Conservation (phyloP, 352 stramenopile species). For the Globisporangium echinulatum region DNA sequence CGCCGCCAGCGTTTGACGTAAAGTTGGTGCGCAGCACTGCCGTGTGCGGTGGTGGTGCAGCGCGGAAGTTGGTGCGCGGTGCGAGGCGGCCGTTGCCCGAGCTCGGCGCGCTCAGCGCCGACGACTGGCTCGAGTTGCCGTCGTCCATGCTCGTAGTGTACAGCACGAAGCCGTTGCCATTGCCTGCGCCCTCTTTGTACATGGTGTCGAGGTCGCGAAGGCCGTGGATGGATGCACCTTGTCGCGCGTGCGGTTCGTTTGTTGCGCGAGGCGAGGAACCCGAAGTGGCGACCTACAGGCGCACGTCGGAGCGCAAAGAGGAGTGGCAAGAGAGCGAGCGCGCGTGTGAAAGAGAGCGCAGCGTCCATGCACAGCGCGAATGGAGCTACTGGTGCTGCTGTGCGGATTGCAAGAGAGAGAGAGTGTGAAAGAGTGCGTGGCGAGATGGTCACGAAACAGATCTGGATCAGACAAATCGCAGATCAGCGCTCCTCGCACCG, state of each 20-base stretch:
- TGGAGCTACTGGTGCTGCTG: background rate
- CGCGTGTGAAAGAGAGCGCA: too few relatives aligned
- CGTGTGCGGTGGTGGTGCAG: constrained; percentile 38
- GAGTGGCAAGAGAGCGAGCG: too few relatives aligned
- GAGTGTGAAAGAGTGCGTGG: background rate
- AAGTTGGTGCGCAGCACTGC: constrained; percentile 64
- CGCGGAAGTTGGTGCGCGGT: constrained; percentile 13
- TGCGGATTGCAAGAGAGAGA: background rate
- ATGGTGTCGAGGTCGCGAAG: background rate
- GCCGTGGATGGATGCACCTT: too few relatives aligned
- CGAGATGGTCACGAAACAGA: background rate
- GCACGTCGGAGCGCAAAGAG: too few relatives aligned
- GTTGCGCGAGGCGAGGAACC: too few relatives aligned
- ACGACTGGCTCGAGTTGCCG: constrained; percentile 28
- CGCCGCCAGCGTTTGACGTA: constrained; percentile 23
- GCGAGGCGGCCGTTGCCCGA: background rate
- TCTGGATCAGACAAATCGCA: constrained; percentile 10
- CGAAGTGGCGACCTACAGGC: too few relatives aligned
- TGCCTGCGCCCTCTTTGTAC: constrained; percentile 9
- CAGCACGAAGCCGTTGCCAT: constrained; percentile 25
- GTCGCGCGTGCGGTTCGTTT: too few relatives aligned
- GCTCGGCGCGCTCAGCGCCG: constrained; percentile 17
- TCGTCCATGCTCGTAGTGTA: constrained; percentile 44
- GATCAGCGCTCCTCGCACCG: background rate
- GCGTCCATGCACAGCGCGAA: background rate